These are phyloP conservation scores for Colletotrichum chlorophyti DNA, from an alignment of 2,329 filamentous ascomycete species.

Conservation along the genomic window DNA sequence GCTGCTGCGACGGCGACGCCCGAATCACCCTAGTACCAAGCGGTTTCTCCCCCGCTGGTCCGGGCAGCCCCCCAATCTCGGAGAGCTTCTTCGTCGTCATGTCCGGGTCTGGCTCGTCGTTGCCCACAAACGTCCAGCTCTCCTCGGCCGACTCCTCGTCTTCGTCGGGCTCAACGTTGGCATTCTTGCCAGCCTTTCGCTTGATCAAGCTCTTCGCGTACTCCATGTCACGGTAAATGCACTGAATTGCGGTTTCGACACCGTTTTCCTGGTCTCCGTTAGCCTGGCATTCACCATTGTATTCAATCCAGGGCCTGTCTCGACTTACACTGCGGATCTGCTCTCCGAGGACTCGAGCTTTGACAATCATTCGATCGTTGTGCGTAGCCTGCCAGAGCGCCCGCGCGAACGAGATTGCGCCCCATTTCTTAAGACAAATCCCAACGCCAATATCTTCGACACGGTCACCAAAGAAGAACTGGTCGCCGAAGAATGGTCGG, in stretches of 20 bases:
- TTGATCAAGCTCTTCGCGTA: constrained; percentile 88
- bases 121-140: constrained; percentile 89
- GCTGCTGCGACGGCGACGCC: constrained; percentile 9
- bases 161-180: constrained; percentile 51
- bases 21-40: constrained; percentile 8
- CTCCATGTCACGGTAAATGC: constrained; percentile 92
- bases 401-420: constrained; percentile 82
- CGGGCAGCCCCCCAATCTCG: constrained; percentile 20
- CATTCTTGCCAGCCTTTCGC: constrained; percentile 62
- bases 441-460: constrained; percentile 95
- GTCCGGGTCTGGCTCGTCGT: constrained; percentile 54
- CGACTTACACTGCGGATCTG: constrained; percentile 80
- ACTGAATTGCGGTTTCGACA: constrained; percentile 88
- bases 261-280: constrained; percentile 75
- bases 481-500: constrained; percentile 96
- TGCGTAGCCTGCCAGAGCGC: constrained; percentile 92
- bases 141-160: constrained; percentile 74
- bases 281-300: constrained; percentile 26
- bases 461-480: constrained; percentile 91
- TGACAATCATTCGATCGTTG: constrained; percentile 88
- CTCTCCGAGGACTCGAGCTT: constrained; percentile 82
- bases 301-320: not conserved
- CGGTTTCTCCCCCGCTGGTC: constrained; percentile 6
- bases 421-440: constrained; percentile 86
- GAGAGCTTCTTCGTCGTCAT: constrained; percentile 47